Percentiles rank a stretch among this genome's conserved stretches.
phyloP scores from a whole-genome alignment of 306 rosid species.

The Sophora flavescens region DNA sequence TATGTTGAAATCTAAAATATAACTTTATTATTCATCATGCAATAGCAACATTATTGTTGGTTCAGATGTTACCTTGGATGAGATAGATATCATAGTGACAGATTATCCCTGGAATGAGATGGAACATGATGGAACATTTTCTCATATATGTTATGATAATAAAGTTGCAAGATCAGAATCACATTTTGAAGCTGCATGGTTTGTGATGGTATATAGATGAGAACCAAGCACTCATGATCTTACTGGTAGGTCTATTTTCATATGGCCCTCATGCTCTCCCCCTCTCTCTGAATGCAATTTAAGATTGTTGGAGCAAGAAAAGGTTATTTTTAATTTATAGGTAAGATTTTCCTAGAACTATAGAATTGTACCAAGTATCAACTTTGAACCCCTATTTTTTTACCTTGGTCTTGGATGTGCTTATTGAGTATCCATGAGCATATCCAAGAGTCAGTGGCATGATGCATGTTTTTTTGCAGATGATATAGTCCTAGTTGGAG shows the following conservation, averaged over 20 bases:
- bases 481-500: too few species aligned
- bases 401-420: too few species aligned
- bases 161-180: not conserved
- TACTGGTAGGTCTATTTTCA: constrained; percentile 15
- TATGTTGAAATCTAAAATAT: not conserved
- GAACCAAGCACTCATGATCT: constrained; percentile 9
- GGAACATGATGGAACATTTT: not conserved
- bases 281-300: not conserved
- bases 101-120: not conserved
- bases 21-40: not conserved
- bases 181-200: constrained; percentile 9
- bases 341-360: too few species aligned
- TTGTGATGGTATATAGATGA: not conserved
- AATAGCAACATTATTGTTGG: not conserved
- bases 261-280: not conserved
- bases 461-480: too few species aligned
- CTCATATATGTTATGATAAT: constrained; percentile 24
- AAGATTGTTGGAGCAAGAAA: constrained; percentile 15
- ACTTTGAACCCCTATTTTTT: too few species aligned
- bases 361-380: too few species aligned
- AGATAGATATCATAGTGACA: constrained; percentile 2
- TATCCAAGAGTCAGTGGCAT: too few species aligned
- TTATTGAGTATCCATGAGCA: too few species aligned
- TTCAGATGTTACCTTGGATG: not conserved
- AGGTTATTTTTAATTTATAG: not conserved